These are phyloP conservation scores for Trichoderma erinaceum DNA, from an alignment of 495 filamentous ascomycete species.

Conservation along the genomic window DNA sequence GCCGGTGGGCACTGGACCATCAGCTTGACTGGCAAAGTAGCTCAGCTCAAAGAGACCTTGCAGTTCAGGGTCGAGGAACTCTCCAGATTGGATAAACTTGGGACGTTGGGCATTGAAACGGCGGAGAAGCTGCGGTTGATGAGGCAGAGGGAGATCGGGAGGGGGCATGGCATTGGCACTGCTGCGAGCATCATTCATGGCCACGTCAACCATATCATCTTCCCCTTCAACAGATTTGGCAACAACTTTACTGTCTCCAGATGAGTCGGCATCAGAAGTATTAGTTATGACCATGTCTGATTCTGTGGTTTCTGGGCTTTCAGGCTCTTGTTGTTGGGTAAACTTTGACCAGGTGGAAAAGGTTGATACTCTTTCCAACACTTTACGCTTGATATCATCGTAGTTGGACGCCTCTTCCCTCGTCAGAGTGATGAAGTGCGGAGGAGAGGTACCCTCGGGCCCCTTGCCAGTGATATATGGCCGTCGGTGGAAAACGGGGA, in stretches of 20 bases:
- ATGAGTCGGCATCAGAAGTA: constrained; percentile 66
- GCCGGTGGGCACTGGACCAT: constrained; percentile 53
- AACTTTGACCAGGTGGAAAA: constrained; percentile 33
- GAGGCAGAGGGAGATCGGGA: constrained; percentile 12
- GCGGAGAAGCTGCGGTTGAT: constrained; percentile 24
- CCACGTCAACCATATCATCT: constrained; percentile 85
- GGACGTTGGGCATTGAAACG: constrained; percentile 33
- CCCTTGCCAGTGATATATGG: constrained; percentile 18
- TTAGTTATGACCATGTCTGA: constrained; percentile 66
- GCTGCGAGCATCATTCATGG: constrained; percentile 60
- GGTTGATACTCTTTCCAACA: constrained; percentile 42
- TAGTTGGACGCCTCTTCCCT: constrained; percentile 44
- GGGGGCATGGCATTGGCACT: constrained; percentile 20
- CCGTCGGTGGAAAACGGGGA: constrained; percentile 70
- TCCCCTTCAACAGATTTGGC: constrained; percentile 78
- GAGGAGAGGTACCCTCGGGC: constrained; percentile 25
- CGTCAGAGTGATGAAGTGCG: constrained; percentile 48
- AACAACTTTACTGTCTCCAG: constrained; percentile 62
- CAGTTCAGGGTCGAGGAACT: constrained; percentile 45
- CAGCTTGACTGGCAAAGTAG: constrained; percentile 46
- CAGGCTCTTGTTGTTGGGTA: constrained; percentile 25
- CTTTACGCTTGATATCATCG: constrained; percentile 45
- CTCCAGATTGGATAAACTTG: constrained; percentile 41
- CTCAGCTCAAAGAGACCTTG: constrained; percentile 67
- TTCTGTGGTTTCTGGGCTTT: constrained; percentile 49